Evolutionary conservation across 164 flowering plant species (phyloP), one percentile per base, ranked within the genome.

Genomic region (Kalanchoe fedtschenkoi): DNA sequence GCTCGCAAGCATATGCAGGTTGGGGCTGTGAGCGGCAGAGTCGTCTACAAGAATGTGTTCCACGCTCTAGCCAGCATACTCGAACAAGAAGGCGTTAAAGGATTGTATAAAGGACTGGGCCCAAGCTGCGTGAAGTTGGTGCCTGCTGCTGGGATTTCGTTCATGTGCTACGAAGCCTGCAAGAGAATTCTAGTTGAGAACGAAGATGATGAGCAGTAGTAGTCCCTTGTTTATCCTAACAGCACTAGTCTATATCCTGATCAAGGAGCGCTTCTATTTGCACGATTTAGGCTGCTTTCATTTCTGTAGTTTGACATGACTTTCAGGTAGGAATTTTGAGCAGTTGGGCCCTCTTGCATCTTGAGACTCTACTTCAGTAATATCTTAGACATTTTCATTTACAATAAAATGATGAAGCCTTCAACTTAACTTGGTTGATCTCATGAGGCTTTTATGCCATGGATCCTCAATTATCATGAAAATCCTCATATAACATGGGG

Each of bases 1-100:
- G 84, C 80, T 46, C 73, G 84, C 39, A 80, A 77, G 69, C 84
- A 77, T 55, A 80, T 80, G 81, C 84, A 80, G 55, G 80, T 76
- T 2, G 84, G 84, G 10, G 75, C 84, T 38, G 44, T 80, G 7
- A 66, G 75, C 41, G 84, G 84, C 26, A 69, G 83, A 41, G 73
- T 62, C 60, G 75, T 79, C 0, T 80, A 80, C 69, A 75, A 42
- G 64, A 74, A 77, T 44, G 70, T 80, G 67, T 4, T 80, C 34
- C 81, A 80, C 53, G 80, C 84, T 0, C 76, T 80, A 2, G 70
- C 70, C 1, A 66, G 74, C 68, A 79, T 79, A 15, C 72, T 77
- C 4, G 80, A 77, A 62, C 68, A 74, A 46, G 84, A 80, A 66
- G 84, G 84, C 6, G 16, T 80, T 5, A 62, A n/a, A 15, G 81